Evolutionary conservation across 768 basidiomycete species (phyloP).

Genomic region (Rhodotorula diobovata): DNA sequence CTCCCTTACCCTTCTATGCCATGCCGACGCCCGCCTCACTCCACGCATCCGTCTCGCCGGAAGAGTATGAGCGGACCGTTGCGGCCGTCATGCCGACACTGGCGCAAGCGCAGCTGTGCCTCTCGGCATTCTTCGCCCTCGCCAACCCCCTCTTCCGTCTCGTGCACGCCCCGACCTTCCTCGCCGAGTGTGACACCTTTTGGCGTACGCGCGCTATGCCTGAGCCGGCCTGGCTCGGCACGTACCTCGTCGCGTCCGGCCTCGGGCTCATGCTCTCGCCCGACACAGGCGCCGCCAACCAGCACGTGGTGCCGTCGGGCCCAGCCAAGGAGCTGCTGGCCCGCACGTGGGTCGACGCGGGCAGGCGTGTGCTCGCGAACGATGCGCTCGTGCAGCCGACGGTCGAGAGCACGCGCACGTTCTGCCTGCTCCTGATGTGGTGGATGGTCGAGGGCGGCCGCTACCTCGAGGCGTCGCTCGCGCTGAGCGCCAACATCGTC

Average conservation of each 20-base stretch:
- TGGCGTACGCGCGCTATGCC: slow-evolving; percentile 26
- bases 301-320: slow-evolving; percentile 1
- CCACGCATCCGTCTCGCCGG: slow-evolving; percentile 5
- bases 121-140: slow-evolving; percentile 18
- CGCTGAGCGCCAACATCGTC: neutral
- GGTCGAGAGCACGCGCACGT: slow-evolving; percentile 15
- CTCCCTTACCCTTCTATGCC: neutral
- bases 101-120: slow-evolving; percentile 19
- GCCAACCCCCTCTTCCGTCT: slow-evolving; percentile 24
- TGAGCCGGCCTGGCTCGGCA: slow-evolving; percentile 34
- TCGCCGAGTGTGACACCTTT: slow-evolving; percentile 12
- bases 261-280: slow-evolving; percentile 14
- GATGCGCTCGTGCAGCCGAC: slow-evolving; percentile 14
- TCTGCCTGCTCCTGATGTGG: slow-evolving; percentile 21
- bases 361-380: slow-evolving; percentile 14
- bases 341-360: slow-evolving; percentile 21
- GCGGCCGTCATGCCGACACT: slow-evolving; percentile 15
- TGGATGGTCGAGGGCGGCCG: slow-evolving; percentile 4
- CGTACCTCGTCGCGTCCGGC: slow-evolving; percentile 15
- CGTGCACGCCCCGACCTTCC: slow-evolving; percentile 14
- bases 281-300: neutral
- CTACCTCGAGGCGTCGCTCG: slow-evolving; percentile 1
- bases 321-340: slow-evolving; percentile 15
- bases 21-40: neutral
- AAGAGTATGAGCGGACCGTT: neutral